Evolutionary conservation across 2,329 filamentous ascomycete species (phyloP), one percentile per base, ranked within the genome.

Genomic region (Pezicula radicicola): DNA sequence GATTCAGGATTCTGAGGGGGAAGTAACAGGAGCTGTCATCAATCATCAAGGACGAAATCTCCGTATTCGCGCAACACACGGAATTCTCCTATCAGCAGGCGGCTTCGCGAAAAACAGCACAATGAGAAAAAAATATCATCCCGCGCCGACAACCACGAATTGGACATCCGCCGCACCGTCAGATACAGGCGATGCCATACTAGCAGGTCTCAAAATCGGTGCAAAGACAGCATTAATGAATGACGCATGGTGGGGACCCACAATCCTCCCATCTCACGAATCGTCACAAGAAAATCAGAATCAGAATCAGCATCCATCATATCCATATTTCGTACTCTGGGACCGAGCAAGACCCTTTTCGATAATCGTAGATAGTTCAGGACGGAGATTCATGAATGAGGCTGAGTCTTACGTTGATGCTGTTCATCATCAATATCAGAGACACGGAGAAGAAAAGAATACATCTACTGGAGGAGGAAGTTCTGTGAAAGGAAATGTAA

Each of bases 371-470:
- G 68, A 71, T 51, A 49, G 55, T 10, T 42, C 51, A 10, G 69
- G 67, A 9, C 45, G 60, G 37, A 61, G 69, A 10, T 72, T 71
- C 55, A 55, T 63, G 46, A 69, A 70, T 54, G 69, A 72, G 59
- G 55, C 68, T 1, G 57, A 63, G 46, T 53, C 57, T 21, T 71
- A 72, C 52, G 63, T 58, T 3, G 58, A 62, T 42, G 55, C 60
- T 6, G 67, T 63, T 1, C 58, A 59, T 9, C 50, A 55, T 3
- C 56, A 63, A 15, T 68, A 55, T 37, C 40, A 60, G 15, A 50
- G 53, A 25, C 25, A 25, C 6, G 25, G 25, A 25, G 25, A 21
- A 21, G 21, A 25, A 25, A 7, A 25, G 6, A 25, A 25, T 5
- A 25, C 6, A 25, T 25, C 25, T 25, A 25, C 5, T 25, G 25